Percentiles rank a stretch among this genome's conserved stretches.
Conservation (phyloP, 2,329 filamentous ascomycete genomes). For the Calonectria honghensis region DNA sequence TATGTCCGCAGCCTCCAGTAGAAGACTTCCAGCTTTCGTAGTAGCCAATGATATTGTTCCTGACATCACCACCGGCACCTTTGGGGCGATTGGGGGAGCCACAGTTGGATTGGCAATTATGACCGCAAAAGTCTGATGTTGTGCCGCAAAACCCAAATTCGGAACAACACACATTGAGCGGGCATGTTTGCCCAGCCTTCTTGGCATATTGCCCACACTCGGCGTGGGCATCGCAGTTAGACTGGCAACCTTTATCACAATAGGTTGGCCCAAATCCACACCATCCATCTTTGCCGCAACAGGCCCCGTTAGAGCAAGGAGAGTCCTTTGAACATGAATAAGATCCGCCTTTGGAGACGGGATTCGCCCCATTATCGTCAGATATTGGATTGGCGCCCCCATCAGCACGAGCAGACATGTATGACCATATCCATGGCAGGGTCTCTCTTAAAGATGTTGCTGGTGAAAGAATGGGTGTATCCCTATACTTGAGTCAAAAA, state of each 20-base stretch:
- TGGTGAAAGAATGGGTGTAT: too few species aligned
- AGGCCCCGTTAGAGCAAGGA: slow-evolving; percentile 2
- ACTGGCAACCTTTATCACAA: neutral
- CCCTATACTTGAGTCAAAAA: too few species aligned
- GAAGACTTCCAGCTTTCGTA: neutral
- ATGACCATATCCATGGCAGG: too few species aligned
- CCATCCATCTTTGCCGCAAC: slow-evolving; percentile 5
- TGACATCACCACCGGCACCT: neutral
- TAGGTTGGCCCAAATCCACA: neutral
- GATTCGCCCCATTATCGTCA: too few species aligned
- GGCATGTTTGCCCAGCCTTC: neutral
- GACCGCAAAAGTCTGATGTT: neutral
- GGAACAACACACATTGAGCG: neutral
- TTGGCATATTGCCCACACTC: slow-evolving; percentile 6
- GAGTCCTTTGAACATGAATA: neutral
- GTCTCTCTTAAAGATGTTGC: too few species aligned
- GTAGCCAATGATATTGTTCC: neutral
- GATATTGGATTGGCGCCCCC: too few species aligned
- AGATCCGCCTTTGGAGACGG: neutral
- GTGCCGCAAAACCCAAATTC: neutral
- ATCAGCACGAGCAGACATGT: too few species aligned
- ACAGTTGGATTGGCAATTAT: neutral
- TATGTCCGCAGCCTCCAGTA: neutral
- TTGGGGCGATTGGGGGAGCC: neutral
- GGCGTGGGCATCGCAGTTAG: slow-evolving; percentile 13